phyloP scores from a whole-genome alignment of 352 stramenopile species.

The Pythium pectinolyticum region DNA sequence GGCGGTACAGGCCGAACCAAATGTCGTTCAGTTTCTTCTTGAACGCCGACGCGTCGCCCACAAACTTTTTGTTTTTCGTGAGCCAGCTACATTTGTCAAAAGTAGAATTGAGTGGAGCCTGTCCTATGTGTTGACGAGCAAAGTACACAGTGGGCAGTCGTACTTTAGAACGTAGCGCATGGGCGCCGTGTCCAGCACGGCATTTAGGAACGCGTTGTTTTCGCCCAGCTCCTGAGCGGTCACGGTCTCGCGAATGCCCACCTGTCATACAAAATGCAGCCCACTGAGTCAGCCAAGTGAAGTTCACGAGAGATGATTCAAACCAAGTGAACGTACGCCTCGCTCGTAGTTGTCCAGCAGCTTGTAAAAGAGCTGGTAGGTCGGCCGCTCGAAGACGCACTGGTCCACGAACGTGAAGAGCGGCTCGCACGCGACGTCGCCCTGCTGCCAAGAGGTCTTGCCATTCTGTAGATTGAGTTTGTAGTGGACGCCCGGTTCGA shows the following conservation, averaged over 20 bases:
- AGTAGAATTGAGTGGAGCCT: too few species aligned
- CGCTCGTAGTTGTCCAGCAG: conserved; percentile 91
- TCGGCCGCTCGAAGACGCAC: conserved; percentile 86
- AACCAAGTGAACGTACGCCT: conserved; percentile 43
- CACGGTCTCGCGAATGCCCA: conserved; percentile 85
- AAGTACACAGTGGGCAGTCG: too few species aligned
- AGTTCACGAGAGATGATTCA: too few species aligned
- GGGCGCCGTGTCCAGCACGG: conserved; percentile 88
- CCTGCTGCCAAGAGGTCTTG: conserved; percentile 88
- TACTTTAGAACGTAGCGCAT: conserved; percentile 95
- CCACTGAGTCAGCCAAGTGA: conserved; percentile 1
- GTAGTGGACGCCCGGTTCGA: conserved; percentile 90
- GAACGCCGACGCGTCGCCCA: conserved; percentile 69
- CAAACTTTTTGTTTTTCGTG: conserved; percentile 84
- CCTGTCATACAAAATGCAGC: conserved; percentile 36
- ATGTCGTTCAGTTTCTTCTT: conserved; percentile 93
- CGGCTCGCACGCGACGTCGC: conserved; percentile 85
- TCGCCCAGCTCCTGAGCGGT: conserved; percentile 87
- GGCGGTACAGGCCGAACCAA: conserved; percentile 94
- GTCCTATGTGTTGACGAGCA: too few species aligned
- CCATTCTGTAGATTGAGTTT: conserved; percentile 92
- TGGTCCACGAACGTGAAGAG: conserved; percentile 91
- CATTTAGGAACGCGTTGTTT: conserved; percentile 91
- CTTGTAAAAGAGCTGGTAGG: conserved; percentile 88
- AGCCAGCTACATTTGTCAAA: conserved; percentile 79